Evolutionary conservation across 2,329 filamentous ascomycete species (phyloP).

Genomic region (Pyrenochaeta sp.): DNA sequence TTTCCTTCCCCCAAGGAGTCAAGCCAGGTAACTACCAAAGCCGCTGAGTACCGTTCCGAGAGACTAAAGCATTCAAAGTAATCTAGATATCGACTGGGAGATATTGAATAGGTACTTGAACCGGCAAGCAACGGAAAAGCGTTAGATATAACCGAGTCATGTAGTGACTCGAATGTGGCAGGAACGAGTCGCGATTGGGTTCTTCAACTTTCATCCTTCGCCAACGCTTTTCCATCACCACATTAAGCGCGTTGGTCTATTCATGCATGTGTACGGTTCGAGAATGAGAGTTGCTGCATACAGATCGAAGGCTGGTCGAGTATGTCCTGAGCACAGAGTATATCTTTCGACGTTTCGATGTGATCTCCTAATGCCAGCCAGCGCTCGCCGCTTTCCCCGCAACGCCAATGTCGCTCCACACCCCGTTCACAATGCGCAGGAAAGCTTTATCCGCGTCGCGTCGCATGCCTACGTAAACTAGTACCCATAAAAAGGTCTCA

Average conservation of each 20-base stretch:
- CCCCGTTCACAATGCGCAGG: constrained; percentile 9
- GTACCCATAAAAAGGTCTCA: constrained; percentile 21
- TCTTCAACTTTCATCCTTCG: not conserved
- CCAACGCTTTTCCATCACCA: not conserved
- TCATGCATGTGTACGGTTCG: not conserved
- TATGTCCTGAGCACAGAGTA: not conserved
- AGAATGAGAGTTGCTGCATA: not conserved
- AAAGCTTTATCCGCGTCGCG: constrained; percentile 23
- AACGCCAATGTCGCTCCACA: not conserved
- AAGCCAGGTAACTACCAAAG: no score
- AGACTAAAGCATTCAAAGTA: no score
- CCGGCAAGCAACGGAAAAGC: not conserved
- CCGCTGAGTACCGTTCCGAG: no score
- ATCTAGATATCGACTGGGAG: no score
- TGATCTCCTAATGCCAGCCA: not conserved
- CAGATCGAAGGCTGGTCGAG: not conserved
- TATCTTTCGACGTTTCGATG: no score
- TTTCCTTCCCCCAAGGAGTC: no score
- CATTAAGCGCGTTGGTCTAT: not conserved
- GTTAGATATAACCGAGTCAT: not conserved
- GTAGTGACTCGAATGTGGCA: not conserved
- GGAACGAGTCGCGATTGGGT: not conserved
- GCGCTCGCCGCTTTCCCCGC: not conserved
- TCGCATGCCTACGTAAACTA: constrained; percentile 15
- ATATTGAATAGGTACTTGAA: not conserved